Percentiles rank a stretch among this genome's conserved stretches.
Evolutionary conservation across 129 eudicot species (phyloP).

Genomic region (Escallonia rubra): DNA sequence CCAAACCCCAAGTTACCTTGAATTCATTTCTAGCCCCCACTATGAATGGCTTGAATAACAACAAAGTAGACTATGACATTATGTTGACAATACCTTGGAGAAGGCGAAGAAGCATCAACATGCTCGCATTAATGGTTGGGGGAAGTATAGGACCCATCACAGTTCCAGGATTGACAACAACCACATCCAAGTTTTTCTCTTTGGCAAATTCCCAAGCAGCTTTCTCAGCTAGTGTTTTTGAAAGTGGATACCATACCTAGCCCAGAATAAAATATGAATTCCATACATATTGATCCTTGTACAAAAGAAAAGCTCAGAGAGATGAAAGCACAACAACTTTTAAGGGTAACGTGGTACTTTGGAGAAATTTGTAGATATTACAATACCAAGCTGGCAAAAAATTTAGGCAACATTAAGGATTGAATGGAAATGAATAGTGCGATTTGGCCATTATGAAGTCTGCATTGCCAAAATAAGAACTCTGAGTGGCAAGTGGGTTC

Average conservation of each 20-base stretch:
- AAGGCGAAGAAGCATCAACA: conserved; percentile 75
- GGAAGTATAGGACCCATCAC: conserved; percentile 88
- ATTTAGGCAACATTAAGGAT: too few relatives aligned
- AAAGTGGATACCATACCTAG: conserved; percentile 88
- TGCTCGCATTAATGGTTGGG: conserved; percentile 80
- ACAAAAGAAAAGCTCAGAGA: background rate
- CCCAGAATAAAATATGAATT: conserved; percentile 1
- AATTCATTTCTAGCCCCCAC: too few relatives aligned
- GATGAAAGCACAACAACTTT: background rate
- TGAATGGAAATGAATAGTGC: too few relatives aligned
- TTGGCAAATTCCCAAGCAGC: conserved; percentile 89
- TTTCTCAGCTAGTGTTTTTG: conserved; percentile 85
- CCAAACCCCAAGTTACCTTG: too few relatives aligned
- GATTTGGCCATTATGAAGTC: too few relatives aligned
- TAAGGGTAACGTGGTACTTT: background rate
- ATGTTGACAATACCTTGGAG: conserved; percentile 57
- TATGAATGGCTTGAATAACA: too few relatives aligned
- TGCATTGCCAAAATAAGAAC: too few relatives aligned
- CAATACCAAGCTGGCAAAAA: too few relatives aligned
- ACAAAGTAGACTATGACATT: background rate
- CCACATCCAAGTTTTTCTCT: conserved; percentile 72
- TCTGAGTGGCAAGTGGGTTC: too few relatives aligned
- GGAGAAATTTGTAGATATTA: background rate
- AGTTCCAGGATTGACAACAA: conserved; percentile 89
- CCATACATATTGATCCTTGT: background rate